These are phyloP conservation scores for Aegilops longissima DNA, from an alignment of 176 grass and related monocot species.

Conservation along the genomic window DNA sequence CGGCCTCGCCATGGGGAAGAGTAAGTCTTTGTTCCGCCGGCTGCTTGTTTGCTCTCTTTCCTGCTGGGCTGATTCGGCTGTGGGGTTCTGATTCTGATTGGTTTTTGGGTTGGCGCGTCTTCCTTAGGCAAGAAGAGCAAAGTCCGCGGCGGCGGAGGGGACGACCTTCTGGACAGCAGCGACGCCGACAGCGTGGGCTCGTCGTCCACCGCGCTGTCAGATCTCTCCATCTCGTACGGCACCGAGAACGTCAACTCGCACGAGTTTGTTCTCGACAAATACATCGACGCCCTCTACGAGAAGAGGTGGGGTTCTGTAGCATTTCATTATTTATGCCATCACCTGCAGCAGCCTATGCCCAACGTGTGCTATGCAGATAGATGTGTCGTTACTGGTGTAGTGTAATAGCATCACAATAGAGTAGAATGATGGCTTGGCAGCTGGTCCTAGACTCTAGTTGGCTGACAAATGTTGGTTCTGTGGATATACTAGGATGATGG, in stretches of 20 bases:
- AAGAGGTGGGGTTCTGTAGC: conserved; percentile 60
- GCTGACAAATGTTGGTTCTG: background rate
- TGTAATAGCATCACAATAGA: background rate
- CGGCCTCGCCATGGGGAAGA: conserved; percentile 46
- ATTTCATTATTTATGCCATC: background rate
- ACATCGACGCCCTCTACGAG: conserved; percentile 88
- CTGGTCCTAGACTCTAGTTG: background rate
- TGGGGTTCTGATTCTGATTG: conserved; percentile 18
- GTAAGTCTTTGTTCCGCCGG: conserved; percentile 4
- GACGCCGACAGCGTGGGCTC: conserved; percentile 89
- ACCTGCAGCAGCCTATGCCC: background rate
- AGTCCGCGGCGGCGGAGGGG: conserved; percentile 39
- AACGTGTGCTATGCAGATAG: background rate
- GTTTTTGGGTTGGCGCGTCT: background rate
- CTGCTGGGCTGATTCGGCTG: background rate
- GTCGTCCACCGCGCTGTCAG: conserved; percentile 36
- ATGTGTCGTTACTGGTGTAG: background rate
- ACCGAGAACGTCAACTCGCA: conserved; percentile 71
- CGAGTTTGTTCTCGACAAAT: conserved; percentile 81
- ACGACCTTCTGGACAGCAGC: conserved; percentile 81
- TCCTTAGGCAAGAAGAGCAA: conserved; percentile 49
- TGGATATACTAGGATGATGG: background rate
- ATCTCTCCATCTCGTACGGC: conserved; percentile 58
- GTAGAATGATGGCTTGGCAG: background rate
- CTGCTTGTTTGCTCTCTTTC: background rate